Evolutionary conservation across 2,329 filamentous ascomycete genomes (phyloP).

Genomic region (Colletotrichum sp.): DNA sequence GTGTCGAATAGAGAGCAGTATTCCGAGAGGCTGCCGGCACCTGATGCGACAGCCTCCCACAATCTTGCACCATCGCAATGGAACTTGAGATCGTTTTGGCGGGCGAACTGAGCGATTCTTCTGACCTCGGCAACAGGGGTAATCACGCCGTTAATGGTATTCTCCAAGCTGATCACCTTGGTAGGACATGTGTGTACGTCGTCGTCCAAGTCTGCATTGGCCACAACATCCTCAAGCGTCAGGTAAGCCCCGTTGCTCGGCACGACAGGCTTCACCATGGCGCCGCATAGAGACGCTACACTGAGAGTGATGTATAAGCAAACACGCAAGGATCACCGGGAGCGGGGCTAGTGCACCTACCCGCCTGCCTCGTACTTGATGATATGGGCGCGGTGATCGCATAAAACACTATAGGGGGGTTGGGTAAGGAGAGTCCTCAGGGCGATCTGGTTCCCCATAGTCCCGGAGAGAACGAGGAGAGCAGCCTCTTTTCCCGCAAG

Average conservation of each 20-base stretch:
- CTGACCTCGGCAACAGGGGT: slow-evolving; percentile 76
- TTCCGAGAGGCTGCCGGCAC: slow-evolving; percentile 69
- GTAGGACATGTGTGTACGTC: slow-evolving; percentile 84
- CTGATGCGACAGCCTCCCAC: slow-evolving; percentile 80
- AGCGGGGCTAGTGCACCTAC: slow-evolving; percentile 34
- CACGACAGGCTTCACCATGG: slow-evolving; percentile 68
- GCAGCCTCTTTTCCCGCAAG: slow-evolving; percentile 78
- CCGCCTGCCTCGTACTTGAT: slow-evolving; percentile 70
- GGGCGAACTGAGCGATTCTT: slow-evolving; percentile 74
- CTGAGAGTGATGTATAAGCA: slow-evolving; percentile 45
- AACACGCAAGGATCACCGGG: background rate
- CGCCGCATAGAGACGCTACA: slow-evolving; percentile 73
- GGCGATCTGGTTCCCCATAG: slow-evolving; percentile 92
- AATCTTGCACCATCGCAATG: slow-evolving; percentile 82
- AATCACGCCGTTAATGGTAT: slow-evolving; percentile 81
- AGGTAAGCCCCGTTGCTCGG: slow-evolving; percentile 76
- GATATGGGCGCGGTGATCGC: slow-evolving; percentile 81
- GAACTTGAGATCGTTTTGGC: slow-evolving; percentile 66
- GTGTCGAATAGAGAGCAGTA: slow-evolving; percentile 75
- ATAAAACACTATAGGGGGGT: slow-evolving; percentile 81
- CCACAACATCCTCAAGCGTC: slow-evolving; percentile 77
- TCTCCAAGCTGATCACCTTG: slow-evolving; percentile 81
- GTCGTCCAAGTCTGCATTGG: slow-evolving; percentile 66
- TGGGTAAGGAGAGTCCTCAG: slow-evolving; percentile 78
- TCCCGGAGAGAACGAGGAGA: slow-evolving; percentile 85